phyloP scores from a whole-genome alignment of 495 filamentous ascomycete genomes.

The Cercophora samala region DNA sequence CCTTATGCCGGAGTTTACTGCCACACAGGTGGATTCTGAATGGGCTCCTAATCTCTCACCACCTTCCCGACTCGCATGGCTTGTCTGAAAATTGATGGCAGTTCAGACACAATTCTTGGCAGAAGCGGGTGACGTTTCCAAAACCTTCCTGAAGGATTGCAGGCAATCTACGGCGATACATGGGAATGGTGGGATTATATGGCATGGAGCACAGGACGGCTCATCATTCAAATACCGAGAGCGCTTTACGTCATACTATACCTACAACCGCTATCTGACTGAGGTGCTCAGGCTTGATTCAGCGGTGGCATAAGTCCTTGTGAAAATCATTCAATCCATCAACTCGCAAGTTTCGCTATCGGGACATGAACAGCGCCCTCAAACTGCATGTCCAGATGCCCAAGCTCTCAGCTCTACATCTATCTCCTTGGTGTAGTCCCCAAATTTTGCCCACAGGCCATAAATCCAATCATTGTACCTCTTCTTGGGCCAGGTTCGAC shows the following conservation, averaged over 20 bases:
- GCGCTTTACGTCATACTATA: background rate
- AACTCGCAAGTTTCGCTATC: background rate
- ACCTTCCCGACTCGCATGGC: background rate
- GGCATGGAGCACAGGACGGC: background rate
- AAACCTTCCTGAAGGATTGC: background rate
- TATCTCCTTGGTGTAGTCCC: slow-evolving; percentile 30
- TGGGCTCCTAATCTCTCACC: background rate
- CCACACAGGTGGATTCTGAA: background rate
- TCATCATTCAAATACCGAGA: background rate
- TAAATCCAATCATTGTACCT: slow-evolving; percentile 28
- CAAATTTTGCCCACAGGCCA: slow-evolving; percentile 25
- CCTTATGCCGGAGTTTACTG: background rate
- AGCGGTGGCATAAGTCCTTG: background rate
- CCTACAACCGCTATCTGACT: background rate
- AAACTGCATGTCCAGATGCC: slow-evolving; percentile 24
- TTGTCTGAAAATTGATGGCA: background rate
- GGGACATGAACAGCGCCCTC: background rate
- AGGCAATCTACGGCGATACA: background rate
- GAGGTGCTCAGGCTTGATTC: background rate
- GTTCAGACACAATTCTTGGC: background rate
- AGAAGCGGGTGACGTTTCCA: background rate
- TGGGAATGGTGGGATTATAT: background rate
- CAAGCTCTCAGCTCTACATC: slow-evolving; percentile 29
- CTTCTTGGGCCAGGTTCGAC: slow-evolving; percentile 25
- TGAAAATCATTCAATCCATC: background rate